A percentile compares a stretch with the other conserved stretches of the same genome.
Evolutionary conservation across 2,329 filamentous ascomycete genomes (phyloP).

Genomic region (Pestalotiopsis sp.): DNA sequence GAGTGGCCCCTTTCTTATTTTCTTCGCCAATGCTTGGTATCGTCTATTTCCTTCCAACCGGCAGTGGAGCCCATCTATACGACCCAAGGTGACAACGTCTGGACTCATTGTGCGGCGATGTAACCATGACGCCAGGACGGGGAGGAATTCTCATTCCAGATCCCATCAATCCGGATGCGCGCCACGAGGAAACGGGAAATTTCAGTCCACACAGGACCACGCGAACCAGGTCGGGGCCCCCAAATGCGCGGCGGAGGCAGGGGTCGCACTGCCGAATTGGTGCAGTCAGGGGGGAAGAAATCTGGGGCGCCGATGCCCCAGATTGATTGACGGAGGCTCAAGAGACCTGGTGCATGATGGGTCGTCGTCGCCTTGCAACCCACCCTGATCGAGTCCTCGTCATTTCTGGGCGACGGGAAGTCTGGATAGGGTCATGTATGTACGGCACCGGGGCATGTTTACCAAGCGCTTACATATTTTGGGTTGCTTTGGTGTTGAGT

Average conservation of each 20-base stretch:
- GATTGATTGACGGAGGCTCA: slow-evolving; percentile 7
- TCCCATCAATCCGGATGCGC: slow-evolving; percentile 6
- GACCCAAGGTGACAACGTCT: neutral
- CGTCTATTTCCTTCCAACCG: neutral
- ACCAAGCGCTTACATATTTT: neutral
- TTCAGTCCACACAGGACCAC: slow-evolving; percentile 4
- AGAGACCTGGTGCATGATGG: neutral
- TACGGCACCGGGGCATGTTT: neutral
- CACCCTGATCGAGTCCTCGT: neutral
- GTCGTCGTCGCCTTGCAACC: neutral
- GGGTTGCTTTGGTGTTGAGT: neutral
- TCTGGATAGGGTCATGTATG: neutral
- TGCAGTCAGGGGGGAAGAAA: neutral
- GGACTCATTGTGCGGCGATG: neutral
- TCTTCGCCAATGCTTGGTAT: neutral
- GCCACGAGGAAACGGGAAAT: neutral
- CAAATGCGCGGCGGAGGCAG: slow-evolving; percentile 1
- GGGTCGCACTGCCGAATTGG: neutral
- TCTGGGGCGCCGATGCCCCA: slow-evolving; percentile 2
- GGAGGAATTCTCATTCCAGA: neutral
- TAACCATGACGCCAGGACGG: neutral
- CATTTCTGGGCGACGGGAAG: neutral
- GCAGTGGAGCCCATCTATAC: neutral
- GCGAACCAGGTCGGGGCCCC: neutral
- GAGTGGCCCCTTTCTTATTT: neutral